Base-by-base conservation (phyloP, 2,329 filamentous ascomycete genomes). In the Ceratocystis eucalypticola region DNA sequence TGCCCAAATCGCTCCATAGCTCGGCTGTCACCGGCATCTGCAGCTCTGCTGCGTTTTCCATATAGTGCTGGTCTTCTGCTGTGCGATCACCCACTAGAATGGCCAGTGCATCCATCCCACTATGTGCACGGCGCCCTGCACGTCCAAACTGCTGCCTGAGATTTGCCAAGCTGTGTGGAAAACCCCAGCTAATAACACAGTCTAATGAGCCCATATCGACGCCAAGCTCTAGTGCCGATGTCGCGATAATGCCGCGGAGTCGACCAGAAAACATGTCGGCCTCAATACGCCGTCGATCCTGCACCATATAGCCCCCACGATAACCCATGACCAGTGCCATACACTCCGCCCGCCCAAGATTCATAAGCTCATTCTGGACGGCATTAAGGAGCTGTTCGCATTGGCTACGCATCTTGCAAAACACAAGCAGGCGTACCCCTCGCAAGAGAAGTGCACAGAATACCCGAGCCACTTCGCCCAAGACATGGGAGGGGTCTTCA, bases 211-310 rank as follows among this genome's bases (percentile, higher is more conserved):
- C 94, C 70, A 99, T 97, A 73, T 99, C 94, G 53, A 99, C 90
- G 33, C 94, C 94, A 1, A 99, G 79, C 73, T 99, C 94, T 2
- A 99, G 80, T 0, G 94, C 94, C 65, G 88, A 96, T 0, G 94
- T 99, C 1, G 93, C 93, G 41, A 99, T 86, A 66, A 99, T 95
- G 0, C 94, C 94, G 68, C 96, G 81, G 1, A 99, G 80, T 71
- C 92, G 94, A 0, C 94, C 94, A 66, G 96, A 89, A 71, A 99
- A 99, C 94, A 99, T 97, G 73, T 97, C 92, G 30, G 82, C 85
- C 74, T 99, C 94, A 68, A 99, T 96, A 66, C 83, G 81, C 20
- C 94, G 84, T 66, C 94, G 82, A 72, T 99, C 94, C 73, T 95
- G 88, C 1, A 93, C 85, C 2, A 92, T 96, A 73, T 99, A 99